A percentile compares a stretch with the other conserved stretches of the same genome.
These are phyloP conservation scores for Boletus reticuloceps DNA, from an alignment of 768 basidiomycete species.

Conservation along the genomic window DNA sequence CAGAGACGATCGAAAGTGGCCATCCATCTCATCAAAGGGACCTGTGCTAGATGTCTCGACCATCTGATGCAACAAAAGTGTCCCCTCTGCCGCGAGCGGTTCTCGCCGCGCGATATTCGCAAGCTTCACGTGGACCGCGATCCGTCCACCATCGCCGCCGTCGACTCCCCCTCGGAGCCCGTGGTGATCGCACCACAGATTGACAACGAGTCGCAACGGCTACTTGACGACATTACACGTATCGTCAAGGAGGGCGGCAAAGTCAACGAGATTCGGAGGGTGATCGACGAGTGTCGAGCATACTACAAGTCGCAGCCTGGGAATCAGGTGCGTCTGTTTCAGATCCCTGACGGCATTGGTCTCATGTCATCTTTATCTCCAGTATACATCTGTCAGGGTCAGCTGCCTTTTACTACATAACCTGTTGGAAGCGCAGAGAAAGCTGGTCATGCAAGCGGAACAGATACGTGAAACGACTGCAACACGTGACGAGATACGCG, in stretches of 20 bases:
- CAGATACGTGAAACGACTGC: conserved; percentile 29
- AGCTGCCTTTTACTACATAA: conserved; percentile 49
- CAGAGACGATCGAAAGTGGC: background rate
- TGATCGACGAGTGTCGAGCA: conserved; percentile 49
- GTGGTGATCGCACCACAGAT: conserved; percentile 20
- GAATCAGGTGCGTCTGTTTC: conserved; percentile 36
- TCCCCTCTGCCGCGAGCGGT: conserved; percentile 61
- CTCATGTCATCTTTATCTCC: background rate
- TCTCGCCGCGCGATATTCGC: conserved; percentile 44
- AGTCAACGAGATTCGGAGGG: conserved; percentile 45
- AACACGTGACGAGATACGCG: conserved; percentile 33
- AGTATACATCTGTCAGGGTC: conserved; percentile 54
- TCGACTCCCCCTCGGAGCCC: conserved; percentile 22
- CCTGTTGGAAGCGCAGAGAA: conserved; percentile 47
- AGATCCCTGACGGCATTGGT: conserved; percentile 6
- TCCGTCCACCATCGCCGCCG: conserved; percentile 30
- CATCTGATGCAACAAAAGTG: conserved; percentile 49
- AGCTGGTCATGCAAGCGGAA: conserved; percentile 35
- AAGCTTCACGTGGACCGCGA: conserved; percentile 58
- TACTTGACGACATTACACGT: conserved; percentile 52
- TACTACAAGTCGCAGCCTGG: conserved; percentile 48
- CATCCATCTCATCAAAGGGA: conserved; percentile 1
- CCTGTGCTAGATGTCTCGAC: conserved; percentile 48
- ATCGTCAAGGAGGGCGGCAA: conserved; percentile 57
- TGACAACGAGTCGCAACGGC: conserved; percentile 46